Evolutionary conservation across 108 stramenopile genomes (phyloP), one percentile per base, ranked within the genome.

Genomic region (Nitzschia sp.): DNA sequence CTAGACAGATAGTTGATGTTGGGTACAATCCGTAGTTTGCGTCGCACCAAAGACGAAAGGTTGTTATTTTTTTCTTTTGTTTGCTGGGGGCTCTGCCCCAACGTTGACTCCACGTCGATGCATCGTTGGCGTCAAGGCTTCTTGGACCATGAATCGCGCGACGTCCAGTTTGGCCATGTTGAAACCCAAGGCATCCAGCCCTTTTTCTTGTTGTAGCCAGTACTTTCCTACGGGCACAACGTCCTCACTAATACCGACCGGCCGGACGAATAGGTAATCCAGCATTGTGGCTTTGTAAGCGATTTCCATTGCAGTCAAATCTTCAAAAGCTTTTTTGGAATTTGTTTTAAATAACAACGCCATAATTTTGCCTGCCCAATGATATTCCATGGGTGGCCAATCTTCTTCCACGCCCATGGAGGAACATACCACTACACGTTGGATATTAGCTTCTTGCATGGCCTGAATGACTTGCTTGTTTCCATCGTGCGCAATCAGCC

Each of bases 131-230:
- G 70, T 27, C 1, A 90, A 33, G 5, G 89, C 92, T 66, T 93
- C 81, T 53, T 85, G 63, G 0, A 93, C 76, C 72, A 86, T 68
- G 71, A 88, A 90, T 8, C 76, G 48, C n/a, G 85, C 89, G 28
- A 57, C 74, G 71, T 93, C 92, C 53, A 85, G 47, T 59, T 93
- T 93, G 54, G 89, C 81, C 78, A 90, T 78, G 33, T 83, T 68
- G 4, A 64, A 46, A 25, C 78, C 79, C 15, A 85, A 69, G 3
- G 54, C 66, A 57, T 88, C 90, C 32, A 76, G 62, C 21, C 58
- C 23, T 17, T 86, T 86, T 48, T 73, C 58, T 18, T 85, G 58
- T 64, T 91, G 90, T 0, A 87, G 4, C 47, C 54, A 83, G 58
- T 75, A 85, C 47, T 76, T 63, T 0, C 73, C 76, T 2, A 54